Base-by-base conservation (phyloP, 208 protist genomes). In the Phytomonas francai region DNA sequence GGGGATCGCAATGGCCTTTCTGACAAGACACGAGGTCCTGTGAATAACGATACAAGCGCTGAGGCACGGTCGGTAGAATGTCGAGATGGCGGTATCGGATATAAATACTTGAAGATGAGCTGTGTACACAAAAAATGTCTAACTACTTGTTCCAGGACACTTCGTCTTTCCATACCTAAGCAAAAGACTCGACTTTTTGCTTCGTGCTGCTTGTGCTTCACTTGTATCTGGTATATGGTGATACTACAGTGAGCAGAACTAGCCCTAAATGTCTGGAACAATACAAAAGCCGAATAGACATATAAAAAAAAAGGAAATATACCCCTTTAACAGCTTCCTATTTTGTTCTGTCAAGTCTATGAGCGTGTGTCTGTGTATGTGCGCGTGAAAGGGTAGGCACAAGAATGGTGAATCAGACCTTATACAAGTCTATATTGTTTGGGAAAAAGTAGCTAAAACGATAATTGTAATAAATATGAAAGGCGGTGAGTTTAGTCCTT, bases 251-350 rank as follows among this genome's bases (percentile, higher is more conserved):
- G 32, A 62, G 29, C 59, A 39, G 49, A 29, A 42, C 45, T 25
- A 54, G 45, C 25, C 45, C 45, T 54, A 25, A 25, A 51, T 25
- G 45, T 54, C 45, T 54, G 74, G 28, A 78, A 33, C 39, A 60
- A 65, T 29, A 61, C 65, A 64, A 75, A 75, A 42, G 27, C n/a
- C 36, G 33, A 36, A 36, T 59, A 59, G 28, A 67, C 30, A 67
- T 59, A 76, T 39, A 72, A 22, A 33, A 22, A 33, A 77, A 67
- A 70, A 32, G 57, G 6, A 66, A 71, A 69, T 29, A 62, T 30
- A 30, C 33, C 36, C 54, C 32, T 45, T 34, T 63, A n/a, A 25
- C 7, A 36, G 59, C 22, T 63, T 45, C 16, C 2, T 62, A 65
- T 2, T 67, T 27, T n/a, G 5, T 74, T 34, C 14, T 39, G 19